Percentiles rank a stretch among this genome's conserved stretches.
Conservation (phyloP, 1,139 yeast genomes). For the Candida tetrigidarum region DNA sequence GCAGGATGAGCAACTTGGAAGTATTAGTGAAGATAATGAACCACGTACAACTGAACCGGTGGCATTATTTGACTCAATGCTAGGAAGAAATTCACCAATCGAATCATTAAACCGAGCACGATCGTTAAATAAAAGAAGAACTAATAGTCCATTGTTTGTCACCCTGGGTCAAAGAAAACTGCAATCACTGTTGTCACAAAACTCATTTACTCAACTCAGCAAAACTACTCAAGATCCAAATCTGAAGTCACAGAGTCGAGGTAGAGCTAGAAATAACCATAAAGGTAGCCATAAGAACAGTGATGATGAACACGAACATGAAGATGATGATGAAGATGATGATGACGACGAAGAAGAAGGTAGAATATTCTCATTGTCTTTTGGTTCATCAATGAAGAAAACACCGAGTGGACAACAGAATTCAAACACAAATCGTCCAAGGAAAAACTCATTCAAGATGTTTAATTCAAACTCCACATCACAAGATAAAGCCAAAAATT, state of each 20-base stretch:
- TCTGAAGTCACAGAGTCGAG: conserved; percentile 4
- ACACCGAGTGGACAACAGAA: conserved; percentile 9
- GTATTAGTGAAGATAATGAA: conserved; percentile 26
- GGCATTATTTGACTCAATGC: conserved; percentile 16
- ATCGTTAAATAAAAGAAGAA: conserved; percentile 32
- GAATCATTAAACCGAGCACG: conserved; percentile 32
- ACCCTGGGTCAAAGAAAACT: conserved; percentile 19
- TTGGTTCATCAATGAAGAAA: conserved; percentile 18
- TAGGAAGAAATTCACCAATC: conserved; percentile 20
- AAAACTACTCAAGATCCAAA: conserved; percentile 1
- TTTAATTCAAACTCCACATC: conserved; percentile 24
- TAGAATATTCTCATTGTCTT: conserved; percentile 30
- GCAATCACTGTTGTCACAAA: conserved; percentile 16
- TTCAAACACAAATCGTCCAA: conserved; percentile 19
- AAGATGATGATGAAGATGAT: conserved; percentile 6
- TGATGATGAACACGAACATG: too few species aligned
- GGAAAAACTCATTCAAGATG: conserved; percentile 37
- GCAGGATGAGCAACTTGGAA: conserved; percentile 28
- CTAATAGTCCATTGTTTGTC: conserved; percentile 19
- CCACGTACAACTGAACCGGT: background rate
- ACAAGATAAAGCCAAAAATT: conserved; percentile 9
- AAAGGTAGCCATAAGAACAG: conserved; percentile 9
- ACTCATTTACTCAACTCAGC: conserved; percentile 6
- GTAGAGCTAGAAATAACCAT: too few species aligned
- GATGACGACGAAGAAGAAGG: conserved; percentile 21